These are phyloP conservation scores for Colletotrichum sp. DNA, from an alignment of 2,329 filamentous ascomycete species.

Conservation along the genomic window DNA sequence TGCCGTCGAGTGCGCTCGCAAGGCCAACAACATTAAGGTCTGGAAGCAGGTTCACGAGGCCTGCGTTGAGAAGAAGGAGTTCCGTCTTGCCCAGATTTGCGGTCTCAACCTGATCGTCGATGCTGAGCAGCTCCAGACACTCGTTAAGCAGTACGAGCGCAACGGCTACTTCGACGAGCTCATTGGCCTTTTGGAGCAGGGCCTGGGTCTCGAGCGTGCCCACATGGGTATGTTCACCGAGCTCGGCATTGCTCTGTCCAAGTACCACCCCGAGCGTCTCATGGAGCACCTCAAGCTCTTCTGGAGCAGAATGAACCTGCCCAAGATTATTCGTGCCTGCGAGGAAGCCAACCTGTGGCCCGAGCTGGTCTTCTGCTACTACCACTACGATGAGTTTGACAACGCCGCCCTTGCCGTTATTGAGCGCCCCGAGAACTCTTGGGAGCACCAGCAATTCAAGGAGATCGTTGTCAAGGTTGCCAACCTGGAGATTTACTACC, in stretches of 20 bases:
- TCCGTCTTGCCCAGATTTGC: slow-evolving; percentile 97
- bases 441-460: slow-evolving; percentile 99
- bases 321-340: slow-evolving; percentile 91
- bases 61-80: slow-evolving; percentile 97
- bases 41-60: slow-evolving; percentile 99
- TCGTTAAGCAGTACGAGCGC: slow-evolving; percentile 95
- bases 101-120: slow-evolving; percentile 98
- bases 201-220: slow-evolving; percentile 87
- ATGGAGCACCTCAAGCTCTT: slow-evolving; percentile 99
- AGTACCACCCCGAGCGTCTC: slow-evolving; percentile 92
- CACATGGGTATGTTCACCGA: slow-evolving; percentile 99
- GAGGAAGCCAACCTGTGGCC: slow-evolving; percentile 98
- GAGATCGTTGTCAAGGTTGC: slow-evolving; percentile 97
- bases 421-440: slow-evolving; percentile 95
- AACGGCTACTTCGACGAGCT: slow-evolving; percentile 99
- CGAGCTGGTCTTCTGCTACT: slow-evolving; percentile 96
- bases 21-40: slow-evolving; percentile 98
- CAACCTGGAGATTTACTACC: slow-evolving; percentile 99
- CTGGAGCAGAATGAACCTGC: slow-evolving; percentile 97
- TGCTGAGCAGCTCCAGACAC: slow-evolving; percentile 89
- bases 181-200: slow-evolving; percentile 91
- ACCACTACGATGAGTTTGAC: slow-evolving; percentile 98
- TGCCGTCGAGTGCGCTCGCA: slow-evolving; percentile 95
- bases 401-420: slow-evolving; percentile 97
- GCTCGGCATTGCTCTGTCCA: slow-evolving; percentile 88